Base-by-base conservation (phyloP, 2,329 filamentous ascomycete species). In the Ophiostoma ips region DNA sequence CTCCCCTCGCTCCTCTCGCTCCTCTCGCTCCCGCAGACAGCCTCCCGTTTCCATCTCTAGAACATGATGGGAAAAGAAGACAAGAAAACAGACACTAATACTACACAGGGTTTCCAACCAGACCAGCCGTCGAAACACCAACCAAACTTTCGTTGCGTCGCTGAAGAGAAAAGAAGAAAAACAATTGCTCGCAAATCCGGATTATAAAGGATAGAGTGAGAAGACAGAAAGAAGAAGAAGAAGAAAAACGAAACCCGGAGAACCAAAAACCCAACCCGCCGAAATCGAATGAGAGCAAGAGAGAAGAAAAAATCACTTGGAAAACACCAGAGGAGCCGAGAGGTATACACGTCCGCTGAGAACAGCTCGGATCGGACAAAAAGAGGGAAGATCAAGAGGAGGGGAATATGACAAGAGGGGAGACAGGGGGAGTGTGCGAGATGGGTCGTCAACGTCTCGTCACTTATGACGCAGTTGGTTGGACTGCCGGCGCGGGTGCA, bases 401-500 rank as follows among this genome's bases (percentile, higher is more conserved):
- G 37, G 38, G 30, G n/a, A n/a, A n/a, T n/a, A n/a, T n/a, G n/a
- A 36, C 24, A 28, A 28, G 24, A 28, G 24, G 12, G 18, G 31
- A 12, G 41, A 30, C 6, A 24, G n/a, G 6, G 30, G 24, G 35
- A 35, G 13, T 21, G 40, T 43, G 24, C 11, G 40, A 10, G 19
- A 28, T 24, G 37, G 3, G 13, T 13, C 8, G 18, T 19, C 16
- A 38, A 10, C 5, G 19, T 41, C 21, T 15, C 24, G 13, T 21
- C 11, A 13, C 15, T 18, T 30, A 43, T 43, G 40, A 41, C 12
- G 33, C 15, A 1, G 47, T 7, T 15, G 51, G 34, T 18, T 34
- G 18, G 7, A 43, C 35, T 24, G 53, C 40, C 19, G 48, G 50
- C 28, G 58, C 56, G 46, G 54, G 51, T 38, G 44, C 28, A 48